phyloP scores from a whole-genome alignment of 192 early-diverging fungal species.

The Backusella australiensis region DNA sequence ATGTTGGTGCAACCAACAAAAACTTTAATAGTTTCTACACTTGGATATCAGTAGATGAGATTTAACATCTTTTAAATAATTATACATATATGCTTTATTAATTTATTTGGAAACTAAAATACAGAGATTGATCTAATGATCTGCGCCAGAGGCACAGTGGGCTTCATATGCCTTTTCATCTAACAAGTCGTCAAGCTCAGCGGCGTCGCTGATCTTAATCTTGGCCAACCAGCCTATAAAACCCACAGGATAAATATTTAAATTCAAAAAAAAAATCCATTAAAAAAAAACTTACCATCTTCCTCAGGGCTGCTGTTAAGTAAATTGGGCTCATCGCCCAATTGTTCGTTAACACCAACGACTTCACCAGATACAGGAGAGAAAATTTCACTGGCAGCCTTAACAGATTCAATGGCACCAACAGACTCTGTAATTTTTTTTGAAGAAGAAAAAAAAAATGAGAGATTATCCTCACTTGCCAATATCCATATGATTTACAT shows the following conservation, averaged over 20 bases:
- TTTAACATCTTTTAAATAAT: neutral
- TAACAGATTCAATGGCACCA: constrained; percentile 92
- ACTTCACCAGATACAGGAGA: constrained; percentile 83
- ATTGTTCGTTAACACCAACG: constrained; percentile 68
- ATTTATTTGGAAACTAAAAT: constrained; percentile 7
- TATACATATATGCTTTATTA: neutral
- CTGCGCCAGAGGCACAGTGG: constrained; percentile 41
- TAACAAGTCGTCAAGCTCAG: constrained; percentile 71
- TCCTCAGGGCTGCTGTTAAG: constrained; percentile 75
- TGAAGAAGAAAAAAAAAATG: neutral
- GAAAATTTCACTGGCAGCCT: constrained; percentile 92
- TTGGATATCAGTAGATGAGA: neutral
- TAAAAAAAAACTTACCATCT: constrained; percentile 55
- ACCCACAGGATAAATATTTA: constrained; percentile 8
- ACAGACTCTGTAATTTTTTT: constrained; percentile 47
- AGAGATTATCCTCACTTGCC: neutral
- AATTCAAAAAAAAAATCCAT: neutral
- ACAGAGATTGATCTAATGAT: constrained; percentile 22
- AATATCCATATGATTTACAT: constrained; percentile 2
- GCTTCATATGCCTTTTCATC: constrained; percentile 67
- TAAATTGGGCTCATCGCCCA: constrained; percentile 66
- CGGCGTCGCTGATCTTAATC: constrained; percentile 71
- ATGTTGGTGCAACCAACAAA: neutral
- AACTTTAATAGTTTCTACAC: neutral
- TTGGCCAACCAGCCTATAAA: constrained; percentile 87